These are phyloP conservation scores for Caryopteris hybrid DNA, from an alignment of 305 asterid species.

Conservation along the genomic window DNA sequence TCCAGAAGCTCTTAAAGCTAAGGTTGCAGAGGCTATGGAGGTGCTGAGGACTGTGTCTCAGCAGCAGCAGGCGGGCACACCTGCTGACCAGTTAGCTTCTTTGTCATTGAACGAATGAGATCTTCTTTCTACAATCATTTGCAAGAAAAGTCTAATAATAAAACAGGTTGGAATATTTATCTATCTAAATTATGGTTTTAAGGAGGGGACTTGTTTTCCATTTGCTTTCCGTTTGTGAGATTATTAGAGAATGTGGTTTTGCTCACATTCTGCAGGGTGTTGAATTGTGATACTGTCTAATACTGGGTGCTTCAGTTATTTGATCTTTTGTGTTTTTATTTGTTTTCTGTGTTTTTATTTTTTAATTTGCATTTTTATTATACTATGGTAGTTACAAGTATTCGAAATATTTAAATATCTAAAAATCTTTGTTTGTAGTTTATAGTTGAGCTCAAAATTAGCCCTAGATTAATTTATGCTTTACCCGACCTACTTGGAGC, in stretches of 20 bases:
- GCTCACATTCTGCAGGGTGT: not conserved
- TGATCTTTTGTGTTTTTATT: too few relatives aligned
- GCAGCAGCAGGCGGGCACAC: constrained; percentile 42
- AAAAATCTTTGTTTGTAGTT: too few relatives aligned
- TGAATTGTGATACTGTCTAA: too few relatives aligned
- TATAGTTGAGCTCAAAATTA: too few relatives aligned
- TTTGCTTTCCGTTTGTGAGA: not conserved
- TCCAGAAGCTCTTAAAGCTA: constrained; percentile 75
- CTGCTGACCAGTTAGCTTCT: constrained; percentile 60
- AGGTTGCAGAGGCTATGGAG: constrained; percentile 89
- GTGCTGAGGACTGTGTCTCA: constrained; percentile 77
- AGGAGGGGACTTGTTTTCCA: not conserved
- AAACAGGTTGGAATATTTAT: not conserved
- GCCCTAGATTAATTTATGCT: too few relatives aligned
- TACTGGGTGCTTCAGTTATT: too few relatives aligned
- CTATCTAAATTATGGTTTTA: not conserved
- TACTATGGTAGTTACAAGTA: too few relatives aligned
- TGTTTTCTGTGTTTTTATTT: too few relatives aligned
- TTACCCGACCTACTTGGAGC: too few relatives aligned
- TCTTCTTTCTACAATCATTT: too few relatives aligned
- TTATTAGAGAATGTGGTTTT: not conserved
- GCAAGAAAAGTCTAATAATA: not conserved
- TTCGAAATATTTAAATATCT: too few relatives aligned
- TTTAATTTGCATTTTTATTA: too few relatives aligned
- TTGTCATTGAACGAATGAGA: constrained; percentile 55